Conservation (phyloP, 1,284 basidiomycete genomes). For the Melampsora abietis-canadensis region DNA sequence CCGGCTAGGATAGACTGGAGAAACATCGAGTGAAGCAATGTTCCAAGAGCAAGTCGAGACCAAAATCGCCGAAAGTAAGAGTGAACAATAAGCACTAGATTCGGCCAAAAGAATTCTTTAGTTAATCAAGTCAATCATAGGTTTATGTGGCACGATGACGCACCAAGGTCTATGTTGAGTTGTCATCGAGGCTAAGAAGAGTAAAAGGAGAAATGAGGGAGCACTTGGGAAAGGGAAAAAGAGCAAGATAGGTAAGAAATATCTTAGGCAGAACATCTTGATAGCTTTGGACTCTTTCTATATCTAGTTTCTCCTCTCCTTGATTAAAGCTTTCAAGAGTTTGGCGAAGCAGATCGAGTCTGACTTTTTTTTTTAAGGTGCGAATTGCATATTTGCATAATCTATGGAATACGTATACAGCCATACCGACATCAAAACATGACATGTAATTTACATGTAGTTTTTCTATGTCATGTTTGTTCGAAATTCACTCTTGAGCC, state of each 20-base stretch:
- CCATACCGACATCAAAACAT: no score
- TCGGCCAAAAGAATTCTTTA: not conserved
- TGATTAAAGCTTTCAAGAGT: no score
- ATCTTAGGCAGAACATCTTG: constrained; percentile 39
- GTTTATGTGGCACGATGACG: not conserved
- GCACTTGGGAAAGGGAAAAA: constrained; percentile 42
- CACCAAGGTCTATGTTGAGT: constrained; percentile 40
- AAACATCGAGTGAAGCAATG: constrained; percentile 34
- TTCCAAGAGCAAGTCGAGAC: constrained; percentile 43
- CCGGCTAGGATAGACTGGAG: constrained; percentile 11
- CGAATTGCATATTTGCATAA: no score
- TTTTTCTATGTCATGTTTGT: no score
- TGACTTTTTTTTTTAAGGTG: no score
- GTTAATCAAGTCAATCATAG: not conserved
- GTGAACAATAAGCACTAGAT: constrained; percentile 38
- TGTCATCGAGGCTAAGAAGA: constrained; percentile 38
- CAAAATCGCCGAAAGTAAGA: constrained; percentile 40
- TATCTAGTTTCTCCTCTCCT: no score
- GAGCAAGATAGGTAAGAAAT: constrained; percentile 33
- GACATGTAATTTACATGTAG: no score
- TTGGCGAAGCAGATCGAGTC: no score
- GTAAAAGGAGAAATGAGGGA: constrained; percentile 24
- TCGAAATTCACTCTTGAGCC: no score
- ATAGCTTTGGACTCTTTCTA: no score
- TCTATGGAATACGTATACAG: no score